A percentile compares a stretch with the other conserved stretches of the same genome.
These are phyloP conservation scores for Penstemon newberryi DNA, from an alignment of 257 asterid genomes.

Conservation along the genomic window DNA sequence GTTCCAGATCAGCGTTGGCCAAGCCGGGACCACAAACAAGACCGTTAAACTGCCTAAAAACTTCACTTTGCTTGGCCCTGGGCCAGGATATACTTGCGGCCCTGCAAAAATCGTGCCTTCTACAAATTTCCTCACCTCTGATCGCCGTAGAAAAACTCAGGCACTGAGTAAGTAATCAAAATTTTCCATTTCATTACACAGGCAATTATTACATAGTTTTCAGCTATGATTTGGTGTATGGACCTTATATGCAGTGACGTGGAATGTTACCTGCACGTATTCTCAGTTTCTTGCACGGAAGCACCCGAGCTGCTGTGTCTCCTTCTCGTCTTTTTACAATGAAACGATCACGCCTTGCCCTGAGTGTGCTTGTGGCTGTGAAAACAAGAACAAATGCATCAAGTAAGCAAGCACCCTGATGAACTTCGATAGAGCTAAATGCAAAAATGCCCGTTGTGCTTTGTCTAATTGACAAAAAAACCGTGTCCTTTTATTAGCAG, in stretches of 20 bases:
- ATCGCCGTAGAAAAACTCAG: slow-evolving; percentile 70
- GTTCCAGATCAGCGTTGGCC: slow-evolving; percentile 73
- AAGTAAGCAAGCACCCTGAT: slow-evolving; percentile 37
- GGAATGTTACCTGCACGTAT: slow-evolving; percentile 79
- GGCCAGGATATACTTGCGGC: slow-evolving; percentile 81
- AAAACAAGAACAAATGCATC: slow-evolving; percentile 56
- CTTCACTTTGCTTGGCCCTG: slow-evolving; percentile 72
- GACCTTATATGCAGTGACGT: slow-evolving; percentile 55
- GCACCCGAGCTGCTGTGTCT: slow-evolving; percentile 73
- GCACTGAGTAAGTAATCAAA: slow-evolving; percentile 53
- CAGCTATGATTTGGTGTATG: slow-evolving; percentile 11
- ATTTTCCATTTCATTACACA: not conserved
- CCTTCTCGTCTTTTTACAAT: slow-evolving; percentile 79
- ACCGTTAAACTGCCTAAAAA: slow-evolving; percentile 73
- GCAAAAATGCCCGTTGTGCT: too few relatives aligned
- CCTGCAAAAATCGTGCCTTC: slow-evolving; percentile 76
- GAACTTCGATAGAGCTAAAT: not conserved
- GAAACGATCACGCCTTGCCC: slow-evolving; percentile 76
- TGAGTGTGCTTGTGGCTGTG: slow-evolving; percentile 76
- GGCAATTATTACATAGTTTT: not conserved
- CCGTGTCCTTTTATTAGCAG: too few relatives aligned
- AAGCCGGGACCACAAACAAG: slow-evolving; percentile 72
- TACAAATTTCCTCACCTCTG: slow-evolving; percentile 62
- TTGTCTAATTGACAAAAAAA: too few relatives aligned
- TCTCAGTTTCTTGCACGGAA: slow-evolving; percentile 70